Evolutionary conservation across 2,329 filamentous ascomycete species (phyloP), one percentile per base, ranked within the genome.

Genomic region (Diaporthe sp.): DNA sequence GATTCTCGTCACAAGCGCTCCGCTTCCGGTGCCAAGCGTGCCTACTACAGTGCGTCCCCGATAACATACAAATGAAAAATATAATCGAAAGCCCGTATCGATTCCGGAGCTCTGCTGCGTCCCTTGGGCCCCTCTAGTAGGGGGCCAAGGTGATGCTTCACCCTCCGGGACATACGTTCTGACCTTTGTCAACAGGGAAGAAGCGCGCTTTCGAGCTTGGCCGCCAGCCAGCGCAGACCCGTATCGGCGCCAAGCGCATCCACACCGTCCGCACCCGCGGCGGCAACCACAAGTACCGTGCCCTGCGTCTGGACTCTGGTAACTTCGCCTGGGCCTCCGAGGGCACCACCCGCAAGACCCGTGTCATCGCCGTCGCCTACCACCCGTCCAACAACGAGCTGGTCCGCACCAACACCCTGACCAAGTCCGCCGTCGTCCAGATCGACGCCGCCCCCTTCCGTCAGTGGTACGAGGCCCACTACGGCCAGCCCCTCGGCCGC

Each of bases 371-470:
- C 85, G 97, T 99, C 89, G 94, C 93, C 87, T 99, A 95, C 94
- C 97, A 99, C 90, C 97, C 97, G 79, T 98, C 96, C 87, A 99
- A 99, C 96, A 99, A 99, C 95, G 97, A 99, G 91, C 93, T 99
- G 83, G 96, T 99, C 91, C 97, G 97, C 86, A 99, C 97, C 89
- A 99, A 99, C 94, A 98, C 97, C 90, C 92, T 99, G 87, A 99
- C 97, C 92, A 97, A 96, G 91, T 95, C 95, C 86, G 97, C 97
- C 90, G 95, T 99, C 85, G 95, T 99, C 87, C 97, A 99, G 92
- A 91, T 99, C 89, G 97, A 99, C 88, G 97, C 97, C 84, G 95
- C 97, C 80, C 97, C 97, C 82, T 99, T 99, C 95, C 92, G 97
- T 87, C 96, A 98, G 91, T 99, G 97, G 97, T 99, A 98, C 90